phyloP scores from a whole-genome alignment of 495 filamentous ascomycete genomes.

The Podospora comata region DNA sequence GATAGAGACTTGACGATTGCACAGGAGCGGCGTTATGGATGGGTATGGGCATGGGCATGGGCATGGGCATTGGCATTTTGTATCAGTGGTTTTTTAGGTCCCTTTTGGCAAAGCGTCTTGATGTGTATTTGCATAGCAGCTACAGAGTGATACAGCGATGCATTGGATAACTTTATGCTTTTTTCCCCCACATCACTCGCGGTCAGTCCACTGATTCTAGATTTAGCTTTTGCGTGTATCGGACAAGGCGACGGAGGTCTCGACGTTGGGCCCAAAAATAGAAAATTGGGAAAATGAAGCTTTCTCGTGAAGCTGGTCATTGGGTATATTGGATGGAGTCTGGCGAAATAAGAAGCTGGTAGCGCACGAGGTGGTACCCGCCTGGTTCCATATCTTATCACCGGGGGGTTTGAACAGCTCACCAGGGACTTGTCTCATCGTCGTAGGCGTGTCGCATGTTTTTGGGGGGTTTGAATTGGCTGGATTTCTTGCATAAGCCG shows the following conservation, averaged over 20 bases:
- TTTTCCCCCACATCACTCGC: too few species aligned
- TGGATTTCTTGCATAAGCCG: not conserved
- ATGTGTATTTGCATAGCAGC: not conserved
- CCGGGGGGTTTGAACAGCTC: not conserved
- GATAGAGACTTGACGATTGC: not conserved
- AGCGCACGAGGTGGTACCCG: not conserved
- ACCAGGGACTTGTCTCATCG: not conserved
- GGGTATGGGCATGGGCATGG: too few species aligned
- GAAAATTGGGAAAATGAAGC: not conserved
- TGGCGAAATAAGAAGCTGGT: not conserved
- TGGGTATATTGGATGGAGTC: not conserved
- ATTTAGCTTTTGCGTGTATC: not conserved
- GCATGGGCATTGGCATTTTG: too few species aligned
- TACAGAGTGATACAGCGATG: too few species aligned
- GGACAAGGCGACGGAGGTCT: not conserved
- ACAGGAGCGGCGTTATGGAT: not conserved
- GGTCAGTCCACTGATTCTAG: too few species aligned
- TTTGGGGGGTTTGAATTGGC: not conserved
- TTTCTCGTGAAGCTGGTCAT: not conserved
- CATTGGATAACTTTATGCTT: too few species aligned
- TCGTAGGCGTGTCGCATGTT: not conserved
- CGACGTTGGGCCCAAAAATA: not conserved
- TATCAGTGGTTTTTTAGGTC: not conserved
- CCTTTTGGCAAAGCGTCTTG: not conserved
- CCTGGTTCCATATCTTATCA: constrained; percentile 1